These are phyloP conservation scores for Hortiboletus flavorubellus DNA, from an alignment of 768 basidiomycete species.

Conservation along the genomic window DNA sequence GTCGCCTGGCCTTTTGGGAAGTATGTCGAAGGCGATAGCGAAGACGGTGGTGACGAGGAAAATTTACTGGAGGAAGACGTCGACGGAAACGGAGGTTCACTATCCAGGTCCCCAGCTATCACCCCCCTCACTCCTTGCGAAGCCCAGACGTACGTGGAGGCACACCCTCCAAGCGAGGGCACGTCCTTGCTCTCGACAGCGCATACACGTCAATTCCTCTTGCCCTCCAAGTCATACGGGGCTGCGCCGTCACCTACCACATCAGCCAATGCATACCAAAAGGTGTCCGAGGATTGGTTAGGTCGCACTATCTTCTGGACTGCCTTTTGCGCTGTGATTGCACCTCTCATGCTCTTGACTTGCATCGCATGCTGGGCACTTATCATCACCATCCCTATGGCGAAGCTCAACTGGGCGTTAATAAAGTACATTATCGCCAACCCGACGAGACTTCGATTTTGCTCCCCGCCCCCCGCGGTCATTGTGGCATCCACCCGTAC, in stretches of 20 bases:
- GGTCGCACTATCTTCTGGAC: conserved; percentile 84
- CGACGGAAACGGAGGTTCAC: conserved; percentile 25
- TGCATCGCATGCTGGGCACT: conserved; percentile 94
- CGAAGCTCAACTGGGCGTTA: conserved; percentile 94
- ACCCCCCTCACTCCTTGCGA: conserved; percentile 36
- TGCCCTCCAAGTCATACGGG: conserved; percentile 66
- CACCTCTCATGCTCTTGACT: conserved; percentile 83
- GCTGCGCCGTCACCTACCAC: conserved; percentile 41
- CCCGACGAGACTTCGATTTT: conserved; percentile 88
- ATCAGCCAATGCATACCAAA: conserved; percentile 18
- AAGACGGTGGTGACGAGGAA: conserved; percentile 41
- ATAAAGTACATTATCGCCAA: conserved; percentile 75
- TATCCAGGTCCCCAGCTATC: conserved; percentile 43
- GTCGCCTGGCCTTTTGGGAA: conserved; percentile 98
- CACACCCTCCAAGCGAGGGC: conserved; percentile 39
- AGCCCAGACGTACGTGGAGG: conserved; percentile 8
- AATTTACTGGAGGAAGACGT: conserved; percentile 26
- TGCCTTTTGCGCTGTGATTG: conserved; percentile 69
- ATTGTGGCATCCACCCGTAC: conserved; percentile 37
- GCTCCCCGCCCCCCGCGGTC: conserved; percentile 75
- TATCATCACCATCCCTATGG: conserved; percentile 97
- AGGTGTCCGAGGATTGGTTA: conserved; percentile 45
- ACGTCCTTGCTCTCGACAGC: conserved; percentile 42
- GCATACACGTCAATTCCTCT: conserved; percentile 32
- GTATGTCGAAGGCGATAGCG: conserved; percentile 84